A percentile compares a stretch with the other conserved stretches of the same genome.
These are phyloP conservation scores for Leersia perrieri DNA, from an alignment of 176 grass and related monocot species.

Conservation along the genomic window DNA sequence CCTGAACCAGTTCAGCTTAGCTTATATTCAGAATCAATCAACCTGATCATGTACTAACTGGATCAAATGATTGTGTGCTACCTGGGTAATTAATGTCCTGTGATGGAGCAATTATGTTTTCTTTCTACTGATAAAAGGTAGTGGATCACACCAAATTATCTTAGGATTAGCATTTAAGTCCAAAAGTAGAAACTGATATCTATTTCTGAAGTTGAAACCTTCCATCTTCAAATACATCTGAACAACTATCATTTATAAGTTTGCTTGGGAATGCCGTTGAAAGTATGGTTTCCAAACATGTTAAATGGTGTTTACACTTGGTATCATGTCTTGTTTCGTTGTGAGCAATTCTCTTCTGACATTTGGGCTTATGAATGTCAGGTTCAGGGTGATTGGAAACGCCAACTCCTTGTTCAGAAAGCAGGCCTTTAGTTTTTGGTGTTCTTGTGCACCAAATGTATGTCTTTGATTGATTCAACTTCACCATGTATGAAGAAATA, in stretches of 20 bases:
- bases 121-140: background rate
- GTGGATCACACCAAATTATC: background rate
- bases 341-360: background rate
- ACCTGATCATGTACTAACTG: background rate
- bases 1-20: background rate
- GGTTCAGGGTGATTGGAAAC: constrained; percentile 31
- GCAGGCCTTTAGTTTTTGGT: background rate
- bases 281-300: background rate
- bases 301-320: background rate
- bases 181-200: background rate
- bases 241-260: background rate
- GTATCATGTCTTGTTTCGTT: background rate
- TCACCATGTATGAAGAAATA: constrained; percentile 16
- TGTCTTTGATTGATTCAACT: background rate
- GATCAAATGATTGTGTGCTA: too few relatives aligned
- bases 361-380: constrained; percentile 9
- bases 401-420: background rate
- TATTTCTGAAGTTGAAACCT: background rate
- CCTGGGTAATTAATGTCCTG: background rate
- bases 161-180: background rate
- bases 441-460: background rate
- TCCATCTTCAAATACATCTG: background rate
- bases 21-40: constrained; percentile 2
- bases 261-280: background rate
- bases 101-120: background rate